phyloP scores from a whole-genome alignment of 2,329 filamentous ascomycete genomes.

The Aspergillus versicolor region DNA sequence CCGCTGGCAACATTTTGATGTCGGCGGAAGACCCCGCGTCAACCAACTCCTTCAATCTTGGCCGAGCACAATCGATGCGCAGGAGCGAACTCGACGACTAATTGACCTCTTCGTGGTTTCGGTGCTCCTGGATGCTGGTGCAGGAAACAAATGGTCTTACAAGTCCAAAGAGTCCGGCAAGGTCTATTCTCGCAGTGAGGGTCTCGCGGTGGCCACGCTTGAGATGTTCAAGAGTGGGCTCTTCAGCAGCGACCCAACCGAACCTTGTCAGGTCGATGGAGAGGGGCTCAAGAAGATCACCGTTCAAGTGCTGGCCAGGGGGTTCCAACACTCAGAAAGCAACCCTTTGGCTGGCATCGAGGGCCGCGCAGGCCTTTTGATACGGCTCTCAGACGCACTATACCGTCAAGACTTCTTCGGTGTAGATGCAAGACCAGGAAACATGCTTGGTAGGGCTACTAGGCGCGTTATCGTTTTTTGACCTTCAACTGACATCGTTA shows the following conservation, averaged over 20 bases:
- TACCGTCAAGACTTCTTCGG: constrained; percentile 83
- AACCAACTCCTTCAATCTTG: constrained; percentile 51
- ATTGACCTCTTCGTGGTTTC: constrained; percentile 64
- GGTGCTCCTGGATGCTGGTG: constrained; percentile 68
- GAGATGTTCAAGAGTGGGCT: constrained; percentile 94
- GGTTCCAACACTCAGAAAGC: constrained; percentile 76
- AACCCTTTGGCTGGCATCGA: constrained; percentile 85
- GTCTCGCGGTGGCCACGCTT: constrained; percentile 71
- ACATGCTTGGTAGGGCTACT: constrained; percentile 76
- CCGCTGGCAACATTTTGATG: constrained; percentile 66
- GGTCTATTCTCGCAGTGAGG: constrained; percentile 81
- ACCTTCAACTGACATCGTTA: constrained; percentile 34
- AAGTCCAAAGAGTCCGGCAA: constrained; percentile 86
- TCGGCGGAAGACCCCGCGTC: constrained; percentile 56
- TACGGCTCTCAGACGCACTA: constrained; percentile 73
- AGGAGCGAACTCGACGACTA: constrained; percentile 55
- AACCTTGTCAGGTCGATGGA: constrained; percentile 88
- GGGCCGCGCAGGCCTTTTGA: constrained; percentile 76
- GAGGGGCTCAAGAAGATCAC: constrained; percentile 73
- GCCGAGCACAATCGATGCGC: constrained; percentile 48
- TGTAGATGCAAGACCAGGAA: constrained; percentile 78
- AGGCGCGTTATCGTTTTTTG: neutral
- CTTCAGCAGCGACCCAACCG: constrained; percentile 78
- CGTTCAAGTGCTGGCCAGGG: constrained; percentile 70
- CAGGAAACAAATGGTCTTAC: constrained; percentile 88